Evolutionary conservation across 2,329 filamentous ascomycete genomes (phyloP), one percentile per base, ranked within the genome.

Genomic region (Allantophomopsis lycopodina): DNA sequence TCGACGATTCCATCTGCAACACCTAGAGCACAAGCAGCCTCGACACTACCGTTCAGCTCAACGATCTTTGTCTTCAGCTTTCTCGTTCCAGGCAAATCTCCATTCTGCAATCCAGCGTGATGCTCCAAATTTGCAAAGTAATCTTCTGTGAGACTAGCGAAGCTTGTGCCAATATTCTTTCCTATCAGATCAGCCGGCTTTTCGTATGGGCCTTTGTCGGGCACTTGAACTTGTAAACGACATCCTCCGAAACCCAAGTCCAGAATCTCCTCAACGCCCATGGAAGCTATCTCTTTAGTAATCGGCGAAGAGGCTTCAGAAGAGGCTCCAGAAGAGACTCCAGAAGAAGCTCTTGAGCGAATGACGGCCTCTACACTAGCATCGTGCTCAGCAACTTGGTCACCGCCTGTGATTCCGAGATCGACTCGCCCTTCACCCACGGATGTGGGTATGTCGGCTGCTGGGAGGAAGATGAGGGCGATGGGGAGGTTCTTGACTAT

Each of bases 1-100:
- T 98, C 91, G 36, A 98, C 87, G 57, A 98, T 95, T 38, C 89
- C 91, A 58, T 96, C 89, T 35, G 91, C 91, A 20, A 96, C 88
- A 39, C 91, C 91, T 40, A 98, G 68, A 16, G 91, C 89, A 57
- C 91, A 98, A 32, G 91, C 89, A 38, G 91, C 89, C 65, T 98
- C 91, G 28, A 98, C 91, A 68, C 89, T 96, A 12, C 91, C 91
- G 48, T 89, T 91, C 44, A 96, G 73, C 61, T 91, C 93, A 54
- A 94, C 85, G 53, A 98, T 87, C 55, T 86, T 87, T 8, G 91
- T 96, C 53, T 71, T 75, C 50, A 93, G 60, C 58, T 81, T 79
- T n/a, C 51, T 53, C 32, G 55, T 60, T 51, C 55, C 61, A 46
- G 38, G 53, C 33, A 33, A 45, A 31, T 48, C 59, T n/a, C n/a